Conservation (phyloP, 139 green algal species). For the Micromonas commoda region DNA sequence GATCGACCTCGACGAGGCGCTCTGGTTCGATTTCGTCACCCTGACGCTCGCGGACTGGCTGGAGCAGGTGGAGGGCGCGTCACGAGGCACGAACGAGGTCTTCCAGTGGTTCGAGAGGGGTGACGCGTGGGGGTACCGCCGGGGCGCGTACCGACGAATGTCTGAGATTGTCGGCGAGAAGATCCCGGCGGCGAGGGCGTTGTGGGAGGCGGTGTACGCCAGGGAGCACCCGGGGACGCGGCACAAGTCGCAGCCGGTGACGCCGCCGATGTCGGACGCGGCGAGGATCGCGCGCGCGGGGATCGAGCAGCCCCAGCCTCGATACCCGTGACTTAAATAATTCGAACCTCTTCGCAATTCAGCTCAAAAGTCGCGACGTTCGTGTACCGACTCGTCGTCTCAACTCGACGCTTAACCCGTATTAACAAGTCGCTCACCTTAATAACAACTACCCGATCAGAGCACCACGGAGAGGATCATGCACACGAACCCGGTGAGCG, state of each 20-base stretch:
- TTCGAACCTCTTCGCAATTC: too few relatives aligned
- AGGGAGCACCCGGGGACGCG: background rate
- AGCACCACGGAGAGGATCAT: conserved; percentile 20
- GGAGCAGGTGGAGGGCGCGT: background rate
- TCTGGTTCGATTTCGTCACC: background rate
- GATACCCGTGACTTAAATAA: background rate
- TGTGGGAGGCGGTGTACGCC: background rate
- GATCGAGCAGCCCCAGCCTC: background rate
- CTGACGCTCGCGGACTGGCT: background rate
- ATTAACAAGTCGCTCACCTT: background rate
- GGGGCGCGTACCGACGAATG: background rate
- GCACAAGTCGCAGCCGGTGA: background rate
- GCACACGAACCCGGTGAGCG: conserved; percentile 17
- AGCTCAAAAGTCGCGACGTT: too few relatives aligned
- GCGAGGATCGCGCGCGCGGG: background rate
- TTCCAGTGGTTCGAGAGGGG: background rate
- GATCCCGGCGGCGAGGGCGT: background rate
- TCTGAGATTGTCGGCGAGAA: background rate
- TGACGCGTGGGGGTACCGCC: background rate
- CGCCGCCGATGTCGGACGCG: background rate
- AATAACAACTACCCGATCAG: too few relatives aligned
- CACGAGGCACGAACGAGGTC: background rate
- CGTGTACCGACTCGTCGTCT: too few relatives aligned
- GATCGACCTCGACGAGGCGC: background rate
- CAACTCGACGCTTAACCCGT: background rate